Evolutionary conservation across 305 asterid genomes (phyloP).

Genomic region (Caryopteris hybrid): DNA sequence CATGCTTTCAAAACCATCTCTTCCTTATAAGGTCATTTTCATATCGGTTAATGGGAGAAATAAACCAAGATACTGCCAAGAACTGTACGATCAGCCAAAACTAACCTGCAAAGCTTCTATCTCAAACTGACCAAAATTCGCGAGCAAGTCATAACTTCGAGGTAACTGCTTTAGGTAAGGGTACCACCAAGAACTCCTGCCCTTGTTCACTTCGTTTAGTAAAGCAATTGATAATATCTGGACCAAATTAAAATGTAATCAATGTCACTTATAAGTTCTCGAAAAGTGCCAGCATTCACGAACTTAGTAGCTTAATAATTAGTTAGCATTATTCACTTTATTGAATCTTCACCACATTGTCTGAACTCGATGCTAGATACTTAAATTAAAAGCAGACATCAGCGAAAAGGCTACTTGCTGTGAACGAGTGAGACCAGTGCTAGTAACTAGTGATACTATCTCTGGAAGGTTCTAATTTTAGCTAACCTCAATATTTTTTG

Average conservation of each 20-base stretch:
- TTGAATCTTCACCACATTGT: not conserved
- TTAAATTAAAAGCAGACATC: not conserved
- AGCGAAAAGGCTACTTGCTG: not conserved
- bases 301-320: not conserved
- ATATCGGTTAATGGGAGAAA: not conserved
- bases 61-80: constrained; percentile 5
- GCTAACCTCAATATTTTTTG: not conserved
- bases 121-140: constrained; percentile 57
- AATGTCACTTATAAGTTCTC: constrained; percentile 5
- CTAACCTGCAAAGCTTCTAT: constrained; percentile 78
- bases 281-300: not conserved
- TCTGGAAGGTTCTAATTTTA: not conserved
- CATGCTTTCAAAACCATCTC: constrained; percentile 23
- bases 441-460: not conserved
- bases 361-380: not conserved
- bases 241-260: constrained; percentile 13
- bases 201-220: constrained; percentile 74
- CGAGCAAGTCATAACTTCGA: constrained; percentile 64
- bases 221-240: constrained; percentile 67
- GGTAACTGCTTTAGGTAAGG: constrained; percentile 82
- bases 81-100: constrained; percentile 4
- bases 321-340: not conserved
- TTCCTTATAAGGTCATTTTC: not conserved
- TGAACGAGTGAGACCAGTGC: not conserved
- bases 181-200: constrained; percentile 67